These are phyloP conservation scores for Aspergillus sp. DNA, from an alignment of 2,329 filamentous ascomycete species.

Conservation along the genomic window DNA sequence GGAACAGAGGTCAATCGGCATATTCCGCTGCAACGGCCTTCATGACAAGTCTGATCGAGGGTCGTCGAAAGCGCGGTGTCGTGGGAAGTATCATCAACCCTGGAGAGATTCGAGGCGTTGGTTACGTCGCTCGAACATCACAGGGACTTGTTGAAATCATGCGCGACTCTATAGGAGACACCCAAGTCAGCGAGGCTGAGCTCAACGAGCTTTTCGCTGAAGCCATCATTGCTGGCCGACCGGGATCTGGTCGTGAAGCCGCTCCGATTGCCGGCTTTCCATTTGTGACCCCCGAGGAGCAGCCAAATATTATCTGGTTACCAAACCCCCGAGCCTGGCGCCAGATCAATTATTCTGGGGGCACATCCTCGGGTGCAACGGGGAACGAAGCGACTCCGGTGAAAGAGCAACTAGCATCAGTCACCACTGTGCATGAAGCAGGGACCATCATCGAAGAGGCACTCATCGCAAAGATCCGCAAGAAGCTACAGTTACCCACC, in stretches of 20 bases:
- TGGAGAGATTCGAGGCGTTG: neutral
- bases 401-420: neutral
- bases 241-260: neutral
- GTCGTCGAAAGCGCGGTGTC: neutral
- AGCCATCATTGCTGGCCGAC: neutral
- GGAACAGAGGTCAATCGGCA: neutral
- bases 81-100: neutral
- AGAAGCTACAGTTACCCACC: neutral
- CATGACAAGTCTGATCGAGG: neutral
- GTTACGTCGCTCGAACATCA: neutral
- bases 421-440: neutral
- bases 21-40: neutral
- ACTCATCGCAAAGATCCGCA: neutral
- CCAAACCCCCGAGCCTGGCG: neutral
- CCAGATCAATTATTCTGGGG: too few species aligned
- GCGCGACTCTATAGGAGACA: neutral
- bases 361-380: too few species aligned
- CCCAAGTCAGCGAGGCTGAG: neutral
- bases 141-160: neutral
- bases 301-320: neutral
- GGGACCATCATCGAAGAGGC: neutral
- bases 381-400: neutral
- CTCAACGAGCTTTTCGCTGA: neutral
- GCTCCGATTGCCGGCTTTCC: neutral
- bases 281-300: neutral